Percentiles rank a stretch among this genome's conserved stretches.
Conservation (phyloP, 2,329 filamentous ascomycete genomes). For the Volutella citrinella region DNA sequence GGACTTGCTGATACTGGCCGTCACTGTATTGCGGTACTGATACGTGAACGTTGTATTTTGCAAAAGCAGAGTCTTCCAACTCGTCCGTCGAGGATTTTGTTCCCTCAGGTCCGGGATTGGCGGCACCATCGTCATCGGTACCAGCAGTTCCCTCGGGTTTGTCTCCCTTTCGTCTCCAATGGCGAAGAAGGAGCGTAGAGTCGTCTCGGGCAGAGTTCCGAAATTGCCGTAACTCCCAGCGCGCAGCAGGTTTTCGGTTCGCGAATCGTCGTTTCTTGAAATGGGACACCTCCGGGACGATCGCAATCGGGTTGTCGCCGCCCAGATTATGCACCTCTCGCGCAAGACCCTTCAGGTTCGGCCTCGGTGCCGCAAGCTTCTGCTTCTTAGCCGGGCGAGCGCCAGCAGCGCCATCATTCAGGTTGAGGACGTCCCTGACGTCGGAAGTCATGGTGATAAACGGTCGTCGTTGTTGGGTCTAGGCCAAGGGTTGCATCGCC, state of each 20-base stretch:
- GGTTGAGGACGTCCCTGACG: conserved; percentile 83
- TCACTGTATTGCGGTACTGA: conserved; percentile 79
- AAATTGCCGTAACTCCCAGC: conserved; percentile 70
- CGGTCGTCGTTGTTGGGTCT: conserved; percentile 11
- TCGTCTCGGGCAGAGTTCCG: conserved; percentile 74
- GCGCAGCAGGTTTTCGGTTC: conserved; percentile 53
- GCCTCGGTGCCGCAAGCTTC: conserved; percentile 59
- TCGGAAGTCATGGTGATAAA: conserved; percentile 64
- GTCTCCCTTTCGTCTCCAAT: conserved; percentile 72
- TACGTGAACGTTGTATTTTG: conserved; percentile 84
- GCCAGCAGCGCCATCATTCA: conserved; percentile 56
- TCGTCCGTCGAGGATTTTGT: conserved; percentile 24
- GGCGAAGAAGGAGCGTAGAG: conserved; percentile 63
- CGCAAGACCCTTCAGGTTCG: conserved; percentile 61
- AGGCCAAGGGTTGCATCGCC: conserved; percentile 20
- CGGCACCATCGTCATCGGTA: conserved; percentile 8
- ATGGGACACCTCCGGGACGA: conserved; percentile 57
- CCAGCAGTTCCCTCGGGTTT: conserved; percentile 39
- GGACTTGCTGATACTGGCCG: conserved; percentile 75
- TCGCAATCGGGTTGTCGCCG: conserved; percentile 64
- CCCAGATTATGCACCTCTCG: conserved; percentile 64
- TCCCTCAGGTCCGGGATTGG: conserved; percentile 31
- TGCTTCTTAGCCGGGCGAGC: conserved; percentile 70
- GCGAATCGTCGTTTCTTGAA: conserved; percentile 59
- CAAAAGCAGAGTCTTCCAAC: conserved; percentile 64